Conservation (phyloP, 164 flowering plant genomes). For the Litsea cubeba region DNA sequence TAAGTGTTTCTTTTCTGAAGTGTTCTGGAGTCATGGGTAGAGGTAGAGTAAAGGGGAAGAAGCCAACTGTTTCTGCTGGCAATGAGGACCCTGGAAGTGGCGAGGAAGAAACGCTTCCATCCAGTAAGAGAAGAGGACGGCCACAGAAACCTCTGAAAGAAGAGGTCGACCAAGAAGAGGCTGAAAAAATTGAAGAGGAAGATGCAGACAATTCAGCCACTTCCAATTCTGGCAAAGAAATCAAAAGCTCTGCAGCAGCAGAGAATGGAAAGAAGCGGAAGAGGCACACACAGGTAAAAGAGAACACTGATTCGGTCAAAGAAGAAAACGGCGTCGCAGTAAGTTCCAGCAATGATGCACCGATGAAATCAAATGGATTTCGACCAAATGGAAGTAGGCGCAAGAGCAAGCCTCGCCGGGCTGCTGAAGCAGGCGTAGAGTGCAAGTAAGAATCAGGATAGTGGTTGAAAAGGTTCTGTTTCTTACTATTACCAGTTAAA, state of each 20-base stretch:
- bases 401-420: constrained; percentile 76
- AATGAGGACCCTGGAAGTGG: constrained; percentile 68
- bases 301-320: constrained; percentile 31
- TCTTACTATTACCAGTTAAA: neutral
- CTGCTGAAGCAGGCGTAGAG: constrained; percentile 78
- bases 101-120: constrained; percentile 65
- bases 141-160: constrained; percentile 69
- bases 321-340: constrained; percentile 47
- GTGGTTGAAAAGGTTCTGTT: neutral
- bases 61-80: constrained; percentile 31
- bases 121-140: constrained; percentile 70
- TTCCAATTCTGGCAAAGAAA: constrained; percentile 26
- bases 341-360: constrained; percentile 32
- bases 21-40: constrained; percentile 47
- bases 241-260: constrained; percentile 18
- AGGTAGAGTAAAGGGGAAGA: constrained; percentile 81
- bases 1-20: constrained; percentile 8
- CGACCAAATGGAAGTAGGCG: constrained; percentile 63
- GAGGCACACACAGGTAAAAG: constrained; percentile 37
- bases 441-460: constrained; percentile 41
- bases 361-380: constrained; percentile 47
- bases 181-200: constrained; percentile 40
- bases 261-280: constrained; percentile 63
- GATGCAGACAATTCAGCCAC: constrained; percentile 32
- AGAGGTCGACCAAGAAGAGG: constrained; percentile 52